A percentile compares a stretch with the other conserved stretches of the same genome.
Conservation (phyloP, 2,329 filamentous ascomycete species). For the Huntiella bhutanensis region DNA sequence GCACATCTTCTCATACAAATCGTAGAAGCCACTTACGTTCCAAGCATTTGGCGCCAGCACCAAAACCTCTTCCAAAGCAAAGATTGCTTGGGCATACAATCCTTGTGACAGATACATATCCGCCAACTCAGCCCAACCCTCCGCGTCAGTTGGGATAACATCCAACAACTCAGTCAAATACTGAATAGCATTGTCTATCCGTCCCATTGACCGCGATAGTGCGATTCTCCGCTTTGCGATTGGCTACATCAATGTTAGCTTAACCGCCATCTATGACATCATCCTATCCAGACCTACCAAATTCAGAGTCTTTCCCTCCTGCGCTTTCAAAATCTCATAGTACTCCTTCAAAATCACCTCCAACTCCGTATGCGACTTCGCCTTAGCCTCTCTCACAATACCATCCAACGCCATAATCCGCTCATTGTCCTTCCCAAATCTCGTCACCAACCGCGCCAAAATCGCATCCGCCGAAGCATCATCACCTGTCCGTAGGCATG, state of each 20-base stretch:
- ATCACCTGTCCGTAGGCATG: constrained; percentile 70
- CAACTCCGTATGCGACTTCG: constrained; percentile 44
- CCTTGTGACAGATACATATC: constrained; percentile 71
- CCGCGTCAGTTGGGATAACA: constrained; percentile 71
- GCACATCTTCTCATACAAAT: neutral
- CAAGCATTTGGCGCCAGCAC: constrained; percentile 79
- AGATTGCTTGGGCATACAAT: constrained; percentile 66
- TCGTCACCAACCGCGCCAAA: constrained; percentile 53
- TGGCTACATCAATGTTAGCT: constrained; percentile 30
- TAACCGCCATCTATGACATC: constrained; percentile 14
- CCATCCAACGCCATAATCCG: constrained; percentile 69
- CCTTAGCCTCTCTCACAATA: constrained; percentile 67
- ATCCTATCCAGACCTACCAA: constrained; percentile 37
- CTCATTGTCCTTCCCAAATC: constrained; percentile 74
- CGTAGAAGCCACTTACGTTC: constrained; percentile 47
- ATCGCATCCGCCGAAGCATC: constrained; percentile 57
- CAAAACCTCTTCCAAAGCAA: constrained; percentile 76
- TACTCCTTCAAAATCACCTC: constrained; percentile 58
- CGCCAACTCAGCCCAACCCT: constrained; percentile 82
- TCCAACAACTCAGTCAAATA: constrained; percentile 60
- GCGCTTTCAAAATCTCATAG: constrained; percentile 42
- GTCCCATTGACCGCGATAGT: constrained; percentile 55
- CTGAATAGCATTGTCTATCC: constrained; percentile 51
- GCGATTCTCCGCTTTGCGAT: constrained; percentile 72
- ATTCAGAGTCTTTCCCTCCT: constrained; percentile 49